These are phyloP conservation scores for Naganishia antarctica DNA, from an alignment of 768 basidiomycete species.

Conservation along the genomic window DNA sequence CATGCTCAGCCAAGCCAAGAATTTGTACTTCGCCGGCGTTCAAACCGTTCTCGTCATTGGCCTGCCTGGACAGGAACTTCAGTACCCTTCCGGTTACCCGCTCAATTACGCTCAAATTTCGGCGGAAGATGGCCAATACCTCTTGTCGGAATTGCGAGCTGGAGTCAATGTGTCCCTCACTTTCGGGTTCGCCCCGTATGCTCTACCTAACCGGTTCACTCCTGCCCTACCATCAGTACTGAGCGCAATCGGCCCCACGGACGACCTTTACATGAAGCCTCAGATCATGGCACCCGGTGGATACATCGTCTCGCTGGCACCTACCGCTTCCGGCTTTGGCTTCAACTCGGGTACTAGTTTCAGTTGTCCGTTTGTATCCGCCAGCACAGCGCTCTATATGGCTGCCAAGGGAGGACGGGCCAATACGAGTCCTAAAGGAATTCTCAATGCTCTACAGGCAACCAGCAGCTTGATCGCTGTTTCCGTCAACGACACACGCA, in stretches of 20 bases:
- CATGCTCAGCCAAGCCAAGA: slow-evolving; percentile 18
- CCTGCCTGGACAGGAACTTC: not conserved
- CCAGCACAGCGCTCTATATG: slow-evolving; percentile 49
- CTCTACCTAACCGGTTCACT: slow-evolving; percentile 53
- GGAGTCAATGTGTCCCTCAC: slow-evolving; percentile 32
- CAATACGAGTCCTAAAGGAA: slow-evolving; percentile 32
- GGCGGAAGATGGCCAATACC: slow-evolving; percentile 39
- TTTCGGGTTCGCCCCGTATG: slow-evolving; percentile 46
- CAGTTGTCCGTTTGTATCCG: slow-evolving; percentile 38
- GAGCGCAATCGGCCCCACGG: slow-evolving; percentile 60
- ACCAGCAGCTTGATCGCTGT: slow-evolving; percentile 35
- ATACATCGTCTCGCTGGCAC: slow-evolving; percentile 24
- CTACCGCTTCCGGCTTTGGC: slow-evolving; percentile 20
- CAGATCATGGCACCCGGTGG: slow-evolving; percentile 56
- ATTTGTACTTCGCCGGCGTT: slow-evolving; percentile 22
- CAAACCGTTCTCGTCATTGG: slow-evolving; percentile 21
- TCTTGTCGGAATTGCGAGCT: slow-evolving; percentile 33
- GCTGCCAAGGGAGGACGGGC: slow-evolving; percentile 34
- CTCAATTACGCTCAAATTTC: slow-evolving; percentile 38
- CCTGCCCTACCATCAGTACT: slow-evolving; percentile 60
- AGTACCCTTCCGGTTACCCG: slow-evolving; percentile 27
- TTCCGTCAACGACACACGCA: slow-evolving; percentile 32
- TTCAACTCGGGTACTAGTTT: slow-evolving; percentile 34
- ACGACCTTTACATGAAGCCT: slow-evolving; percentile 56
- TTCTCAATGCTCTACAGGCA: slow-evolving; percentile 37